Base-by-base conservation (phyloP, 2,329 filamentous ascomycete genomes). In the Falciphora oryzae region DNA sequence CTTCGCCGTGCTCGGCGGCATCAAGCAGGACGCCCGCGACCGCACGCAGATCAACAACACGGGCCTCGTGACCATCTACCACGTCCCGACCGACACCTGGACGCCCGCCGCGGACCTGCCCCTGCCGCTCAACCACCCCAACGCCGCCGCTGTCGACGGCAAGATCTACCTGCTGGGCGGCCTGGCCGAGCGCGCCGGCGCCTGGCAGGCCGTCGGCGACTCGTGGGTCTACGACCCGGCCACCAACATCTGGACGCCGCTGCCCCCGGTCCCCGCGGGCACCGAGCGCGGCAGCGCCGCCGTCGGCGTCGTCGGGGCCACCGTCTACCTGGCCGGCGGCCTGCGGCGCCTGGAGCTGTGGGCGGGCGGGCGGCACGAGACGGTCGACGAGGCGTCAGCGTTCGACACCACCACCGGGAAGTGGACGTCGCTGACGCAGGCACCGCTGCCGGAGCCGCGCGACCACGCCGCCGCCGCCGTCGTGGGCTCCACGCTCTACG, bases 111-210 rank as follows among this genome's bases (percentile, higher is more conserved):
- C 75, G 0, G 68, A 72, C 5, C 64, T 74, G 0, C 77, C 77
- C 0, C 58, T 71, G 0, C 59, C 69, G 6, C 66, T 76, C 3
- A 78, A 77, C 61, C 77, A 79, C 63, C 69, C 73, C 59, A 80
- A 80, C 62, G 73, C 71, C 27, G 77, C 74, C 8, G 73, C 68
- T 0, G 69, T 76, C 2, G 65, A 74, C 58, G 73, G 72, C 59
- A 76, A 75, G 63, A 70, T 79, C 16, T 79, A 78, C 64, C 61
- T 79, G 0, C 69, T 80, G 2, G 77, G 78, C 7, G 77, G 75
- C 0, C 70, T 79, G 1, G 69, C 67, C 10, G 68, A 67, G 4
- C 57, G 65, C 16, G 66, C 8, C 32, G 67, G 64, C 25, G 66
- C 67, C 0, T 77, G 75, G 75, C 59, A 65, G 16, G 72, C 71